Percentiles rank a stretch among this genome's conserved stretches.
Evolutionary conservation across 768 basidiomycete species (phyloP).

Genomic region (Artomyces pyxidatus): DNA sequence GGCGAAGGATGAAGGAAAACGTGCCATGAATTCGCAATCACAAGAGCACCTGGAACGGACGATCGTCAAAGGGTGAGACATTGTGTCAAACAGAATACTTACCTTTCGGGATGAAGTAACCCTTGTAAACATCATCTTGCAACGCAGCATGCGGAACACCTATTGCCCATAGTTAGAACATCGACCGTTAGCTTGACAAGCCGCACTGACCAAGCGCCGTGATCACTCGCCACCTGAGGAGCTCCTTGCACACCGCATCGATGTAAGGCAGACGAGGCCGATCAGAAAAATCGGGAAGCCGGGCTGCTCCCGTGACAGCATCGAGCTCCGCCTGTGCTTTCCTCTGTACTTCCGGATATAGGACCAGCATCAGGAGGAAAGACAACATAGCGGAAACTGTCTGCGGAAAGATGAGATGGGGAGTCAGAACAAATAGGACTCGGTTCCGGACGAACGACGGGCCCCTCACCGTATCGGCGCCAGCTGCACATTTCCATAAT

Average conservation of each 20-base stretch:
- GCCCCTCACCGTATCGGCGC: neutral
- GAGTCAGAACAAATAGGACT: neutral
- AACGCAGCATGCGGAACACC: neutral
- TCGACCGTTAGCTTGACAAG: neutral
- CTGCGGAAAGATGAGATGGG: neutral
- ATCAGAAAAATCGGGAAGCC: conserved; percentile 29
- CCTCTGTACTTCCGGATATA: conserved; percentile 14
- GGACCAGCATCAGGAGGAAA: conserved; percentile 13
- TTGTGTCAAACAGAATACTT: neutral
- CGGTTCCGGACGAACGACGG: neutral
- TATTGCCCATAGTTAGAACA: neutral
- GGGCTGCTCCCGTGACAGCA: conserved; percentile 21
- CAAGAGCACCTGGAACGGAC: neutral
- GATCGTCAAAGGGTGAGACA: too few relatives aligned
- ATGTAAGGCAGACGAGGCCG: conserved; percentile 27
- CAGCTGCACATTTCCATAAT: neutral
- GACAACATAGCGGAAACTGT: neutral
- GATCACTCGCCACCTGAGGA: conserved; percentile 23
- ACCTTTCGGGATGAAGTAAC: neutral
- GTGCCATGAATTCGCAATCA: neutral
- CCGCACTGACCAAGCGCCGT: neutral
- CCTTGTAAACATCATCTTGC: neutral
- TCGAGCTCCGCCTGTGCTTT: conserved; percentile 32
- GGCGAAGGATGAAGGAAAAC: neutral
- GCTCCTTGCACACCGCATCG: conserved; percentile 31